phyloP scores from a whole-genome alignment of 2,329 filamentous ascomycete genomes.

The Apiospora aurea region DNA sequence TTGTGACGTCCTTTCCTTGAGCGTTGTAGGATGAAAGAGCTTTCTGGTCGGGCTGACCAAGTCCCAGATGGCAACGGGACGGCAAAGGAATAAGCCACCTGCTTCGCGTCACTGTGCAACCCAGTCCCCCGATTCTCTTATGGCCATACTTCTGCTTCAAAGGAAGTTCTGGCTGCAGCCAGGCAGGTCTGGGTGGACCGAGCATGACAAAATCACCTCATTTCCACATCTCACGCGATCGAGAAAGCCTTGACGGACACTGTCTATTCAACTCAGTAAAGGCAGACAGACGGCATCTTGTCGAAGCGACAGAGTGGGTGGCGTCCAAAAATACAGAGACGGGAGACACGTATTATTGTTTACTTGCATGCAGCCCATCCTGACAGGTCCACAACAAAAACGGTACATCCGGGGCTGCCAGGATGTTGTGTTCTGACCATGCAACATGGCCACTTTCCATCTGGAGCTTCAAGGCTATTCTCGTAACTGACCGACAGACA shows the following conservation, averaged over 20 bases:
- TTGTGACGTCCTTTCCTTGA: background rate
- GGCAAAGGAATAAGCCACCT: background rate
- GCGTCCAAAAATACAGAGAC: background rate
- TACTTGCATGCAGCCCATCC: background rate
- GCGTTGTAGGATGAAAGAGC: background rate
- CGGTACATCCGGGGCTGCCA: background rate
- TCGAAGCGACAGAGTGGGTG: background rate
- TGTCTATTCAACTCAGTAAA: background rate
- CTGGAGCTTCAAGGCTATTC: slow-evolving; percentile 4
- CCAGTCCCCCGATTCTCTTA: background rate
- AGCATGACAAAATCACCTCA: background rate
- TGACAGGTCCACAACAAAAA: background rate
- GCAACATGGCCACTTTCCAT: background rate
- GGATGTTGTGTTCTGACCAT: background rate
- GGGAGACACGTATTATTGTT: background rate
- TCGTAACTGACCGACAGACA: slow-evolving; percentile 1
- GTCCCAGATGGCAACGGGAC: background rate
- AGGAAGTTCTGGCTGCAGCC: background rate
- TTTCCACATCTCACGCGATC: background rate
- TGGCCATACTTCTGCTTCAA: background rate
- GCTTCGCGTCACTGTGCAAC: background rate
- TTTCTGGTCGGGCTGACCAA: background rate
- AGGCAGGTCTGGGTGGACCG: background rate
- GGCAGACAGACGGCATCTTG: background rate
- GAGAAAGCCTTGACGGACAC: background rate